Evolutionary conservation across 1,284 basidiomycete species (phyloP).

Genomic region (Phylloboletellus chloephorus): DNA sequence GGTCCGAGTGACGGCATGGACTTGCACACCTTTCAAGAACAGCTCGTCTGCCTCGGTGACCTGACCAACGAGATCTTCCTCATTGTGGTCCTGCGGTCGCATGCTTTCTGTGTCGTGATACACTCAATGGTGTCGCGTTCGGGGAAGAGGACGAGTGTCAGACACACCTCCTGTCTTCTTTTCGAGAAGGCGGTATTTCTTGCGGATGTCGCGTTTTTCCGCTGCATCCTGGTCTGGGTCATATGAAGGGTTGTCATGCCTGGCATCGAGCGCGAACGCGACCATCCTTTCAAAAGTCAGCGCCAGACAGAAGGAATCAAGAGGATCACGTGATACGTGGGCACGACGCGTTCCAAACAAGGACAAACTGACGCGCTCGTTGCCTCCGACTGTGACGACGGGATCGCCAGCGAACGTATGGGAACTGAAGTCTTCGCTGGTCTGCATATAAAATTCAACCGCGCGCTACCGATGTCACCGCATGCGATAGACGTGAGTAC

Average conservation of each 20-base stretch:
- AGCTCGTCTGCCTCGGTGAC: conserved; percentile 53
- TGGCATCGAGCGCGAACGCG: conserved; percentile 8
- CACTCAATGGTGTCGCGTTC: conserved; percentile 1
- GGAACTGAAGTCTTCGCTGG: not conserved
- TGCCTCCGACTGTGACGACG: not conserved
- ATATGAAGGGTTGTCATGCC: conserved; percentile 41
- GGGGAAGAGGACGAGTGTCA: not conserved
- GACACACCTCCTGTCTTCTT: conserved; percentile 56
- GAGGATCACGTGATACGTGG: conserved; percentile 23
- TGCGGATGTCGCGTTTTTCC: conserved; percentile 65
- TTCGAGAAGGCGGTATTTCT: conserved; percentile 62
- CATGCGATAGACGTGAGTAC: conserved; percentile 43
- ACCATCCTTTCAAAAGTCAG: conserved; percentile 14
- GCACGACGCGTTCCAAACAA: conserved; percentile 29
- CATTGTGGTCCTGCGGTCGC: conserved; percentile 51
- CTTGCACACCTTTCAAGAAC: conserved; percentile 52
- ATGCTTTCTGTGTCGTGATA: conserved; percentile 25
- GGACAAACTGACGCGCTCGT: conserved; percentile 16
- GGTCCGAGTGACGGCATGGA: conserved; percentile 2
- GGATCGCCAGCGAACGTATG: not conserved
- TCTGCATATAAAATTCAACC: not conserved
- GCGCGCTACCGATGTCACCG: conserved; percentile 13
- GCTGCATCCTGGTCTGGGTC: conserved; percentile 78
- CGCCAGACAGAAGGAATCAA: not conserved
- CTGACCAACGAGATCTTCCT: conserved; percentile 50